These are phyloP conservation scores for Stachybotrys elegans DNA, from an alignment of 2,329 filamentous ascomycete genomes.

Conservation along the genomic window DNA sequence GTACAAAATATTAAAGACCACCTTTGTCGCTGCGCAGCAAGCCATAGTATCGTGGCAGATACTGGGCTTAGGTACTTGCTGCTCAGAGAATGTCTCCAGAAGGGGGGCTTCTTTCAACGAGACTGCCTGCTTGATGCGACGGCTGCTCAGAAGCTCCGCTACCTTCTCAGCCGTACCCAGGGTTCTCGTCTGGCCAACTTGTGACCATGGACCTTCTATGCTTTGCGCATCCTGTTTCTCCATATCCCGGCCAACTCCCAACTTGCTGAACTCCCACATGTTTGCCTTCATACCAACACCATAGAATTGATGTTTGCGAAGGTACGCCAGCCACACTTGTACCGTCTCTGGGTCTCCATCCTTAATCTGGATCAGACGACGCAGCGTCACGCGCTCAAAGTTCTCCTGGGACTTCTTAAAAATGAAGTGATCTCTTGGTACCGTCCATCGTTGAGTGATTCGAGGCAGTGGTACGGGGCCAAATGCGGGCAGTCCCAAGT, in stretches of 20 bases:
- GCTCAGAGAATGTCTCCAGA: too few relatives aligned
- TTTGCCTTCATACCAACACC: conserved; percentile 99
- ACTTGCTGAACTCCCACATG: conserved; percentile 77
- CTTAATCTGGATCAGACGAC: conserved; percentile 84
- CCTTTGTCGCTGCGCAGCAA: too few relatives aligned
- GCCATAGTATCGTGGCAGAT: too few relatives aligned
- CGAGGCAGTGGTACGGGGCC: conserved; percentile 83
- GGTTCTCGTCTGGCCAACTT: conserved; percentile 48
- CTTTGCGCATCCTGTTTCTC: conserved; percentile 16
- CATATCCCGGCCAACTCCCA: conserved; percentile 41
- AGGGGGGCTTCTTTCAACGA: too few relatives aligned
- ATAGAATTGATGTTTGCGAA: conserved; percentile 88
- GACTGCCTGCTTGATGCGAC: conserved; percentile 43
- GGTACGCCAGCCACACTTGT: conserved; percentile 85
- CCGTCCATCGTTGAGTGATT: conserved; percentile 90
- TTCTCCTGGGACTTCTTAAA: conserved; percentile 98
- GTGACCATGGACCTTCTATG: conserved; percentile 48
- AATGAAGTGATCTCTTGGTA: conserved; percentile 82
- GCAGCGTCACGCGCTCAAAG: conserved; percentile 85
- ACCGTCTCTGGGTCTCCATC: conserved; percentile 88
- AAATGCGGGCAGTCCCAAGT: conserved; percentile 77
- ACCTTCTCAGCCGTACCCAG: conserved; percentile 49
- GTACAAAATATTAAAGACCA: too few relatives aligned
- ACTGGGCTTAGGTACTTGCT: too few relatives aligned
- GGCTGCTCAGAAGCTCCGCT: conserved; percentile 50